These are phyloP conservation scores for Sugiyamaella neomexicana DNA, from an alignment of 1,139 yeast genomes.

Conservation along the genomic window DNA sequence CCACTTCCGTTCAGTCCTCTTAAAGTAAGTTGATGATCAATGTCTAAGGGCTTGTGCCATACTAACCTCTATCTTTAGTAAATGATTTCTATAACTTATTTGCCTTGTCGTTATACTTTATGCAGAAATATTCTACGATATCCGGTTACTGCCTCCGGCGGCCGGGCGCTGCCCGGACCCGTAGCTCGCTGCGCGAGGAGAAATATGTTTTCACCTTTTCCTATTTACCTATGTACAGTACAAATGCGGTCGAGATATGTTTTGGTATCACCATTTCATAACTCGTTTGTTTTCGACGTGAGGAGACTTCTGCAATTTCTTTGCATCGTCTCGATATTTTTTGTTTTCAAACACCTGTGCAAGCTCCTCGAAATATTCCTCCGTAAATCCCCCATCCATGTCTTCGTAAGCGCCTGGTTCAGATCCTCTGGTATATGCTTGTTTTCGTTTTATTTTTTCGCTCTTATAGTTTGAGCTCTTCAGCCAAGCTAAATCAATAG, in stretches of 20 bases:
- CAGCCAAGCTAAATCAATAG: constrained; percentile 15
- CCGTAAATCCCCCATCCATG: constrained; percentile 21
- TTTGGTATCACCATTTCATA: constrained; percentile 11
- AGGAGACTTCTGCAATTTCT: constrained; percentile 9
- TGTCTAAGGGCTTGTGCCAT: background rate
- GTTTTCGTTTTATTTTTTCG: constrained; percentile 14
- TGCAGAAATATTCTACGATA: background rate
- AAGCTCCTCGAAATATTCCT: constrained; percentile 27
- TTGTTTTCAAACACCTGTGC: constrained; percentile 23
- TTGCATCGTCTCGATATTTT: constrained; percentile 14
- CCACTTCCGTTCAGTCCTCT: constrained; percentile 46
- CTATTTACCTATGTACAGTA: constrained; percentile 12
- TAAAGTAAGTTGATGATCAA: constrained; percentile 24
- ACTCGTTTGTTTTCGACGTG: constrained; percentile 18
- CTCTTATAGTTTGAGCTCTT: constrained; percentile 2
- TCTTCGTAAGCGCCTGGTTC: constrained; percentile 22
- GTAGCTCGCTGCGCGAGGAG: background rate
- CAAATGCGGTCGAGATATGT: background rate
- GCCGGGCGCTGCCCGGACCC: no score
- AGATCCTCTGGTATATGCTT: constrained; percentile 17
- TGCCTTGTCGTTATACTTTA: background rate
- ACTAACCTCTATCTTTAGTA: background rate
- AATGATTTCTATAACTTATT: background rate
- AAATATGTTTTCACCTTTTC: background rate
- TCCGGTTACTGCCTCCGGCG: background rate